phyloP scores from a whole-genome alignment of 768 basidiomycete genomes.

The Mycena rebaudengoi region DNA sequence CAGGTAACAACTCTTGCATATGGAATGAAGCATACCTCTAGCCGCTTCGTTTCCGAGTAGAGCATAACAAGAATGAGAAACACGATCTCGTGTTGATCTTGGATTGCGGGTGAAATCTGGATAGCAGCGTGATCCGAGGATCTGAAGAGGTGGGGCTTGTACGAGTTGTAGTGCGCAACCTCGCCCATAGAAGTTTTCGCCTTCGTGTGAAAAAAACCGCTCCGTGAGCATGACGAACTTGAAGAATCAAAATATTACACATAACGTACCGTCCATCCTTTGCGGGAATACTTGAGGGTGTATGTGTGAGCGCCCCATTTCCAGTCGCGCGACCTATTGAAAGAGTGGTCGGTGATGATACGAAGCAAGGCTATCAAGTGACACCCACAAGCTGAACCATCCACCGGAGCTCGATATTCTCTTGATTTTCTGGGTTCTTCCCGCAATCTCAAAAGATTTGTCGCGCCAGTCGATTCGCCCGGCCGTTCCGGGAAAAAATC shows the following conservation, averaged over 20 bases:
- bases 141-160: neutral
- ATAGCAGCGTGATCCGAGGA: neutral
- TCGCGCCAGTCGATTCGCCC: neutral
- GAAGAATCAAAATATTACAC: too few relatives aligned
- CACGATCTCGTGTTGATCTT: neutral
- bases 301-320: neutral
- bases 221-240: neutral
- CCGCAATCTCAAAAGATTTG: neutral
- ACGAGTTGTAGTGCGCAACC: neutral
- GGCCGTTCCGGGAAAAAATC: neutral
- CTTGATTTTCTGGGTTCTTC: neutral
- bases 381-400: neutral
- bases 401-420: neutral
- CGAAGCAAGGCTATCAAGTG: too few relatives aligned
- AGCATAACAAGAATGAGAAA: constrained; percentile 5
- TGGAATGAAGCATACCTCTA: neutral
- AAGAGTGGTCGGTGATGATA: neutral
- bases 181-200: neutral
- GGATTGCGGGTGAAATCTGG: neutral
- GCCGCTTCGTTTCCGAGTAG: constrained; percentile 2
- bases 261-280: neutral
- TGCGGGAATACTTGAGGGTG: neutral
- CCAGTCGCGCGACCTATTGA: neutral
- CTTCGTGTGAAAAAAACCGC: too few relatives aligned
- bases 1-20: too few relatives aligned